Base-by-base conservation (phyloP, 805 yeast genomes). In the Candida ulmi region DNA sequence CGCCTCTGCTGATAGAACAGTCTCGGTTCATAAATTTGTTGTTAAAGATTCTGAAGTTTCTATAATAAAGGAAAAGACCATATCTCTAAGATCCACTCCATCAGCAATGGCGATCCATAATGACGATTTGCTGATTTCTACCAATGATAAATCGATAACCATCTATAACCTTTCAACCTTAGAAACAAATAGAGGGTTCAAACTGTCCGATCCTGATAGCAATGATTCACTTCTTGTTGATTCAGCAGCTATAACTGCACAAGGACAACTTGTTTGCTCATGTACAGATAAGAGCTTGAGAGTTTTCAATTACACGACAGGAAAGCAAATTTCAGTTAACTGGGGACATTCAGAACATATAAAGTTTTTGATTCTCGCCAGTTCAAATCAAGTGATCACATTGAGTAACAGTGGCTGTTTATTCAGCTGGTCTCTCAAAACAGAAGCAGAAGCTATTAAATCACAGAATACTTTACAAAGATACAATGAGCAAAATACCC, bases 341-440 rank as follows among this genome's bases (percentile, higher is more conserved):
- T 82, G 83, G 83, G 90, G 76, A 0, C 80, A 74, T 46, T 68
- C 79, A 1, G 78, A 79, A 30, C 56, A 70, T 1, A 67, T 79
- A 5, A 54, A 73, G 12, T 72, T 75, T 0, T 41, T 80, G 16
- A 44, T 57, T 8, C 39, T 61, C 9, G 38, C 47, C 7, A 38
- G 41, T 13, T 44, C 50, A 4, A 48, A 47, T 5, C 51, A 63
- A 13, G 52, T 71, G 21, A 45, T 73, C 2, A 66, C 79, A 0
- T 61, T 74, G 13, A 70, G 80, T 17, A 60, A 59, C 8, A 80
- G 72, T 47, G 83, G 82, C 0, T 76, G 82, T 51, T 51, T 76
- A 37, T 75, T 78, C 43, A 55, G 52, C 7, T 77, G 83, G 83
- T 47, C 49, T 3, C 33, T 47, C 15, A 30, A 37, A 4, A 5